These are phyloP conservation scores for Dactylellina sp. DNA, from an alignment of 2,329 filamentous ascomycete species.

Conservation along the genomic window DNA sequence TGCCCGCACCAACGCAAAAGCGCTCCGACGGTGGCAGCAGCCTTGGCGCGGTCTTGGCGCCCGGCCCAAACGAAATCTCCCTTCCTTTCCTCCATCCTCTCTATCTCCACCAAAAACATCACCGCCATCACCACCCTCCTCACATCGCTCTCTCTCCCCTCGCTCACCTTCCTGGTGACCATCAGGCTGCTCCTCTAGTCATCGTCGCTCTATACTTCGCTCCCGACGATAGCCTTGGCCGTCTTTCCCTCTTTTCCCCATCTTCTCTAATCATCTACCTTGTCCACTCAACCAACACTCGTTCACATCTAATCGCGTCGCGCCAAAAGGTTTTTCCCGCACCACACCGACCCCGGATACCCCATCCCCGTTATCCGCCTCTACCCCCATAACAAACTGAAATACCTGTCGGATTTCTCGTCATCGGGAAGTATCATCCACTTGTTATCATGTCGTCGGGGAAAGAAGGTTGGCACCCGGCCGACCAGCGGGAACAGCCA, in stretches of 20 bases:
- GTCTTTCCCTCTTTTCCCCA: too few species aligned
- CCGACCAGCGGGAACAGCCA: slow-evolving; percentile 55
- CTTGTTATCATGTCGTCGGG: slow-evolving; percentile 46
- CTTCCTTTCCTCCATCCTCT: slow-evolving; percentile 31
- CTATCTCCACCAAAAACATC: slow-evolving; percentile 43
- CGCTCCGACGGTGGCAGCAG: slow-evolving; percentile 27
- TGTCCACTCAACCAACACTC: slow-evolving; percentile 5
- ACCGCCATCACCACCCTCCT: slow-evolving; percentile 28
- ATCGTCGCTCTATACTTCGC: background rate
- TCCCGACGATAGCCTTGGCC: background rate
- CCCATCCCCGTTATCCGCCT: slow-evolving; percentile 18
- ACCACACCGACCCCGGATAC: slow-evolving; percentile 14
- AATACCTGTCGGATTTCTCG: background rate
- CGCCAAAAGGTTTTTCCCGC: slow-evolving; percentile 36
- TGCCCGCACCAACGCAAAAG: slow-evolving; percentile 34
- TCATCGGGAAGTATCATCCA: slow-evolving; percentile 1
- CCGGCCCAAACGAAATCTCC: slow-evolving; percentile 44
- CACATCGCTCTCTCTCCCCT: slow-evolving; percentile 21
- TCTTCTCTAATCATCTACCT: slow-evolving; percentile 7
- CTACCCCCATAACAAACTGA: slow-evolving; percentile 7
- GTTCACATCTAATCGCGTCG: slow-evolving; percentile 47
- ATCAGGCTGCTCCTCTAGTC: background rate
- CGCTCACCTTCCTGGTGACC: background rate
- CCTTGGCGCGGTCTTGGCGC: slow-evolving; percentile 21
- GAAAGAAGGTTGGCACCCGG: slow-evolving; percentile 54